Base-by-base conservation (phyloP, 2,329 filamentous ascomycete genomes). In the Nothophoma quercina region DNA sequence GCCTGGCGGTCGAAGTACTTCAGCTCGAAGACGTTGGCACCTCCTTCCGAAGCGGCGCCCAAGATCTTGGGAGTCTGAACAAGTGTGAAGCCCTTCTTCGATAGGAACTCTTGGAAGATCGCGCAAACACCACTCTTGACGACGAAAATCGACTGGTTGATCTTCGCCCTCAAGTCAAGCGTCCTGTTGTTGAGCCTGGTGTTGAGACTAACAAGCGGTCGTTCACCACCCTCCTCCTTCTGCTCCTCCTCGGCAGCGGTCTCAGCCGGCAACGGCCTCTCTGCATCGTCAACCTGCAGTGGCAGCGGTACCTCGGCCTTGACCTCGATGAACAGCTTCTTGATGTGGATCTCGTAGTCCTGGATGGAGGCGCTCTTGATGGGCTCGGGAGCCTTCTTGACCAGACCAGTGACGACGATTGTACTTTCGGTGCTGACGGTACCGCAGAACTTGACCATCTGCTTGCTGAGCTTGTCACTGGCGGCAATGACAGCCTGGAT, bases 401-500 rank as follows among this genome's bases (percentile, higher is more conserved):
- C 88, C 25, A 83, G 79, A 61, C 89, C 95, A 68, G 96, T 90
- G 55, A 97, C 87, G 32, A 87, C 79, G 21, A 97, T 87, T 64
- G 89, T 92, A 64, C 88, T 91, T 81, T 97, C 93, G 36, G 88
- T 82, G 69, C 85, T 88, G 62, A 96, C 78, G 34, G 80, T 83
- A 39, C 85, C 85, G 41, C 89, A 86, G 85, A 90, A 98, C 79
- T 98, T 98, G 72, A 97, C 90, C 93, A 98, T 98, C 76, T 90
- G 91, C 73, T 87, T 88, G 86, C 67, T 91, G 85, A 71, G 81
- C 77, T 67, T 84, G 58, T 78, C 77, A 59, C 76, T 85, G 40
- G 85, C 88, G 15, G 83, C 82, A 13, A 91, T 80, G 29, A 97
- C 88, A 43, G 88, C 91, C 79, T 97, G 93, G 30, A 97, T 88